Conservation (phyloP, 805 yeast species). For the Kregervanrija delftensis region DNA sequence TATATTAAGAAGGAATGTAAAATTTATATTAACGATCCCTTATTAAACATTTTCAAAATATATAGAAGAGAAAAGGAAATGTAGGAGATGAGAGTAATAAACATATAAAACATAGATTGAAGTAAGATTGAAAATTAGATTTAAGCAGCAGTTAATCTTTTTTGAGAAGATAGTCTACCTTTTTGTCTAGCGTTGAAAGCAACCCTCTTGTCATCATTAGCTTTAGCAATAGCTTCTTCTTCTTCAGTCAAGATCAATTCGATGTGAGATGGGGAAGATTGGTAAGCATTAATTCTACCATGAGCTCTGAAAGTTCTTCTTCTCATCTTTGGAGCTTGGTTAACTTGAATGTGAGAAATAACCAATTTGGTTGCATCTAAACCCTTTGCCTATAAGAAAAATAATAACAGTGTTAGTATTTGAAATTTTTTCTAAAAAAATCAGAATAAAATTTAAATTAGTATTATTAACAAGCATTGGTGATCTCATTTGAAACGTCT, state of each 20-base stretch:
- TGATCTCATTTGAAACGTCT: neutral
- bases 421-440: neutral
- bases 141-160: slow-evolving; percentile 69
- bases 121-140: slow-evolving; percentile 1
- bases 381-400: slow-evolving; percentile 66
- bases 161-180: slow-evolving; percentile 85
- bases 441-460: slow-evolving; percentile 2
- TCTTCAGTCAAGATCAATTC: slow-evolving; percentile 95
- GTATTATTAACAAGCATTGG: neutral
- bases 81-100: neutral
- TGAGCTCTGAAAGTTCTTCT: slow-evolving; percentile 99
- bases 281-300: slow-evolving; percentile 99
- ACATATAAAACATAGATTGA: neutral
- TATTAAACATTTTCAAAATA: neutral
- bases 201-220: slow-evolving; percentile 44
- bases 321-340: slow-evolving; percentile 99
- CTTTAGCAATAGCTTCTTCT: slow-evolving; percentile 90
- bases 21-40: neutral
- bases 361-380: slow-evolving; percentile 91
- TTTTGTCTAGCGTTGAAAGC: slow-evolving; percentile 87
- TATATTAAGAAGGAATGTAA: neutral
- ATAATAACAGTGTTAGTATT: slow-evolving; percentile 13
- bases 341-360: slow-evolving; percentile 98
- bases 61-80: neutral
- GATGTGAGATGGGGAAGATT: slow-evolving; percentile 98